phyloP scores from a whole-genome alignment of 2,329 filamentous ascomycete species.

The Colletotrichum plurivorum region DNA sequence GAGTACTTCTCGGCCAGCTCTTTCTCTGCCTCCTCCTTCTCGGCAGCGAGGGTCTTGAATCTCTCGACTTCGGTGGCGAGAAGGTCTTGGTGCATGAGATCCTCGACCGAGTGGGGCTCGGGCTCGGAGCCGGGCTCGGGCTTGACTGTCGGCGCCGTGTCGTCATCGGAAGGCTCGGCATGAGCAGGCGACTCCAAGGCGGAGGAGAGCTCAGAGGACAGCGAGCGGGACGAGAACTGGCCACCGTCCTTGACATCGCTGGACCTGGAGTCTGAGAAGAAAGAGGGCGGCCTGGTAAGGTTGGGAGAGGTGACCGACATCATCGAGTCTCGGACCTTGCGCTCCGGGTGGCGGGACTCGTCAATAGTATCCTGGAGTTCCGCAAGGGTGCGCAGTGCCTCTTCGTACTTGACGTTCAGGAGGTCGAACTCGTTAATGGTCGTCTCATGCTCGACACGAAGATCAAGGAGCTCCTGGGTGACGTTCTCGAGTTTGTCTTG shows the following conservation, averaged over 20 bases:
- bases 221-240: conserved; percentile 85
- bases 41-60: conserved; percentile 77
- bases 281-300: conserved; percentile 78
- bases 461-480: conserved; percentile 90
- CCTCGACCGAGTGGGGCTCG: conserved; percentile 51
- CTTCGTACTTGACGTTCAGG: conserved; percentile 90
- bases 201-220: conserved; percentile 94
- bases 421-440: conserved; percentile 85
- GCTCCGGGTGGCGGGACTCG: conserved; percentile 77
- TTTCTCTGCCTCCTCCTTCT: conserved; percentile 83
- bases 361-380: conserved; percentile 90
- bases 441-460: conserved; percentile 90
- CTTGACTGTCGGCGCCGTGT: conserved; percentile 63
- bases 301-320: conserved; percentile 66
- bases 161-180: conserved; percentile 73
- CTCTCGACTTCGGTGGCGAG: conserved; percentile 77
- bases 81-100: conserved; percentile 54
- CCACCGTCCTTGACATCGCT: conserved; percentile 77
- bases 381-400: conserved; percentile 84
- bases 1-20: conserved; percentile 83
- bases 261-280: conserved; percentile 84
- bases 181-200: conserved; percentile 82
- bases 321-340: conserved; percentile 67
- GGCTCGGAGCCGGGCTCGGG: conserved; percentile 43
- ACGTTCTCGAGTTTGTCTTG: conserved; percentile 93